phyloP scores from a whole-genome alignment of 768 basidiomycete species.

The Agrocybe pediades region DNA sequence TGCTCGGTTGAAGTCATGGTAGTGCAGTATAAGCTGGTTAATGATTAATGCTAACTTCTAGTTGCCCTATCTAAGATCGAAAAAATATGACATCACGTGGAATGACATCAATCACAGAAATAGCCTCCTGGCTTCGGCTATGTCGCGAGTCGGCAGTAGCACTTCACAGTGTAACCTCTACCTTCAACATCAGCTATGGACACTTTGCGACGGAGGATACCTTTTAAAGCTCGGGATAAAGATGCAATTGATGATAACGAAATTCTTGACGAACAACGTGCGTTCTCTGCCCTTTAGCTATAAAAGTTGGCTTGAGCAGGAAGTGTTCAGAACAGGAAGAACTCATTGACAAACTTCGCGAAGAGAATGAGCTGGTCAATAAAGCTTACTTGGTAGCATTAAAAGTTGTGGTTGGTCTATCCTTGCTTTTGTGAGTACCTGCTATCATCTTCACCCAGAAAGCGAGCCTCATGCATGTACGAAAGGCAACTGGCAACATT shows the following conservation, averaged over 20 bases:
- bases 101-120: not conserved
- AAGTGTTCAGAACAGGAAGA: constrained; percentile 74
- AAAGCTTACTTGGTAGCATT: constrained; percentile 39
- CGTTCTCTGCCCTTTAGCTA: constrained; percentile 2
- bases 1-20: constrained; percentile 29
- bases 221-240: constrained; percentile 41
- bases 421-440: constrained; percentile 46
- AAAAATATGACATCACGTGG: constrained; percentile 4
- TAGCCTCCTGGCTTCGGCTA: not conserved
- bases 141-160: not conserved
- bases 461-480: not conserved
- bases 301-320: too few relatives aligned
- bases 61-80: not conserved
- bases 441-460: not conserved
- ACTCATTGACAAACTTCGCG: constrained; percentile 49
- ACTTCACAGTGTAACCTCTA: not conserved
- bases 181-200: constrained; percentile 27
- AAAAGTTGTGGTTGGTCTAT: constrained; percentile 43
- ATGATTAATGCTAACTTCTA: too few relatives aligned
- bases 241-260: constrained; percentile 24
- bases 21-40: not conserved
- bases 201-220: constrained; percentile 44
- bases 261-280: constrained; percentile 59
- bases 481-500: constrained; percentile 48
- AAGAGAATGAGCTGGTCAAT: constrained; percentile 44